Percentiles rank a stretch among this genome's conserved stretches.
Conservation (phyloP, 352 stramenopile genomes). For the Chrysophaeum taylorii region DNA sequence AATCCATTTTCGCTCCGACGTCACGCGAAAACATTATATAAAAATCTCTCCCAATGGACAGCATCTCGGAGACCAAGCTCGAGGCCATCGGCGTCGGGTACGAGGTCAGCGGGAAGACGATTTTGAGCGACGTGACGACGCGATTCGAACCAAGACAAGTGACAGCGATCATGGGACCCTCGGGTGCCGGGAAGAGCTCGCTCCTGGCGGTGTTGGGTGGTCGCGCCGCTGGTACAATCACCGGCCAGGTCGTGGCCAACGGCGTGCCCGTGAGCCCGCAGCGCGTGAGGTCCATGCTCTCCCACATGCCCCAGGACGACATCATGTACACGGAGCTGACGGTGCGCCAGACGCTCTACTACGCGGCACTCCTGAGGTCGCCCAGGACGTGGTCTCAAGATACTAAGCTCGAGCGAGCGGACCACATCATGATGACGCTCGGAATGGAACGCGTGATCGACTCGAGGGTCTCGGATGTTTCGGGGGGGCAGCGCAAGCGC, state of each 20-base stretch:
- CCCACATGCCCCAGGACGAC: slow-evolving; percentile 42
- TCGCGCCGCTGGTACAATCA: not conserved
- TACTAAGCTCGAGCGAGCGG: not conserved
- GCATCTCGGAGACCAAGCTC: too few relatives aligned
- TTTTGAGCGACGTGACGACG: slow-evolving; percentile 49
- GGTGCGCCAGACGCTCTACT: slow-evolving; percentile 52
- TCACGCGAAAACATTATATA: too few relatives aligned
- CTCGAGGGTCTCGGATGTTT: slow-evolving; percentile 29
- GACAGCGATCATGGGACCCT: not conserved
- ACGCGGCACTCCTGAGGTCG: slow-evolving; percentile 48
- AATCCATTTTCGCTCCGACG: too few relatives aligned
- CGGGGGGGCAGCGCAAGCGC: slow-evolving; percentile 56
- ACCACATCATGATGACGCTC: slow-evolving; percentile 23
- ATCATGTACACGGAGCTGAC: slow-evolving; percentile 50
- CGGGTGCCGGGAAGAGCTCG: not conserved
- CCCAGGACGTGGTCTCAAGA: slow-evolving; percentile 14
- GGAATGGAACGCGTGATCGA: not conserved
- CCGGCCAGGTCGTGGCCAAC: not conserved
- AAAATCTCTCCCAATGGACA: too few relatives aligned
- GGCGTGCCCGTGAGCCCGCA: not conserved
- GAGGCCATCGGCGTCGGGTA: too few relatives aligned
- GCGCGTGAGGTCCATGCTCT: not conserved
- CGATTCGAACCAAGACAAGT: slow-evolving; percentile 7
- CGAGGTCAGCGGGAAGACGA: not conserved
- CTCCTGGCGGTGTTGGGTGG: not conserved